A percentile compares a stretch with the other conserved stretches of the same genome.
Conservation (phyloP, 2,329 filamentous ascomycete species). For the Phaeosphaeria sp. region DNA sequence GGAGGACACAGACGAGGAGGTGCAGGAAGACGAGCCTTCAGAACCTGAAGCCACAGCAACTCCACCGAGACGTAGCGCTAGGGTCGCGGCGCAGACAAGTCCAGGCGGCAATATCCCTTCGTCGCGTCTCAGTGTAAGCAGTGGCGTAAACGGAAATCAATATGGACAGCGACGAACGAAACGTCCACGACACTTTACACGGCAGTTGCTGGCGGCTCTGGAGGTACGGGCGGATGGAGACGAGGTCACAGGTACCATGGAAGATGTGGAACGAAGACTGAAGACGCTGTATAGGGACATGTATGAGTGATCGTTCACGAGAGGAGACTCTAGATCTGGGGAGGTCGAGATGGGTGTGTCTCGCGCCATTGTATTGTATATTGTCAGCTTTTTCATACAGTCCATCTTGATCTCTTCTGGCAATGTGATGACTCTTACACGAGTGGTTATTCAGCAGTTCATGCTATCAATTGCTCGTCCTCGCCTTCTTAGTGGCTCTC, state of each 20-base stretch:
- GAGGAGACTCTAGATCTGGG: background rate
- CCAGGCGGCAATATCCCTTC: background rate
- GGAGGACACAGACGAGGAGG: background rate
- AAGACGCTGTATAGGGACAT: background rate
- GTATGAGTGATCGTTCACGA: background rate
- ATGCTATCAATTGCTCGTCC: background rate
- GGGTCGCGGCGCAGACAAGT: background rate
- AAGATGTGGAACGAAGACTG: constrained; percentile 6
- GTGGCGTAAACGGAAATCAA: background rate
- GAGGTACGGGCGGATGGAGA: constrained; percentile 3
- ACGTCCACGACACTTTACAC: background rate
- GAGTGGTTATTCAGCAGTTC: background rate
- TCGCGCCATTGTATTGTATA: background rate
- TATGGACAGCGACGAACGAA: background rate
- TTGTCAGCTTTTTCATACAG: background rate
- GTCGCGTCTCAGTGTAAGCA: background rate
- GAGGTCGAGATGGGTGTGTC: background rate
- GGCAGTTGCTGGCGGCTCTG: constrained; percentile 2
- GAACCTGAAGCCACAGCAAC: background rate
- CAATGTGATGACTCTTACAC: too few species aligned
- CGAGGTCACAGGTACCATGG: constrained; percentile 3
- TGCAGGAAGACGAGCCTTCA: background rate
- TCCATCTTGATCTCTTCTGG: background rate
- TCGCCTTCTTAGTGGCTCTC: background rate
- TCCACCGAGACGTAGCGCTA: background rate